These are phyloP conservation scores for Candida awuae DNA, from an alignment of 805 yeast genomes.

Conservation along the genomic window DNA sequence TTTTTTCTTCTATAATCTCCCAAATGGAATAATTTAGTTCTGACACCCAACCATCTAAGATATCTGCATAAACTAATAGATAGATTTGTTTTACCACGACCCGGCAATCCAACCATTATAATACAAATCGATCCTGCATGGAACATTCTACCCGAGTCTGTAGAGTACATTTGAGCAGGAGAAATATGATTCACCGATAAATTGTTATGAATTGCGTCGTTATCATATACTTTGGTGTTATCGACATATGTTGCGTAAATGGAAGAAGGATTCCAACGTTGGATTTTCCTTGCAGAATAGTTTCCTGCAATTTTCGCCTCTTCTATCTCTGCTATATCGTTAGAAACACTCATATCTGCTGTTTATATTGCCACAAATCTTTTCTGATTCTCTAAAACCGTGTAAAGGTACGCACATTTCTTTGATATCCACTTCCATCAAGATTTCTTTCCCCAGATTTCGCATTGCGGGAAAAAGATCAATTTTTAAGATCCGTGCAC, in stretches of 20 bases:
- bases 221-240: slow-evolving; percentile 13
- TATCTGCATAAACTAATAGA: slow-evolving; percentile 89
- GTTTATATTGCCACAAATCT: too few relatives aligned
- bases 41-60: slow-evolving; percentile 93
- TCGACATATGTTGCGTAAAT: slow-evolving; percentile 9
- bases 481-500: too few relatives aligned
- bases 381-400: too few relatives aligned
- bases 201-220: slow-evolving; percentile 62
- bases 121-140: slow-evolving; percentile 94
- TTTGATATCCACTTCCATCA: too few relatives aligned
- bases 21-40: slow-evolving; percentile 82
- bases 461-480: too few relatives aligned
- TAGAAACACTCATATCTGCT: neutral
- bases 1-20: slow-evolving; percentile 76
- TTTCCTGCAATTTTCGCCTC: slow-evolving; percentile 41
- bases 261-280: slow-evolving; percentile 37
- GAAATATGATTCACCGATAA: slow-evolving; percentile 59
- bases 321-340: slow-evolving; percentile 29
- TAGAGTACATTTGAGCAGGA: slow-evolving; percentile 89
- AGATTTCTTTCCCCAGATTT: too few relatives aligned
- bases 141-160: slow-evolving; percentile 85
- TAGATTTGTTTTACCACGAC: slow-evolving; percentile 89
- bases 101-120: slow-evolving; percentile 87
- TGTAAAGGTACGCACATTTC: neutral
- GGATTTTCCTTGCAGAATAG: slow-evolving; percentile 46